Evolutionary conservation across 2,329 filamentous ascomycete species (phyloP), one percentile per base, ranked within the genome.

Genomic region (Pseudogymnoascus sp.): DNA sequence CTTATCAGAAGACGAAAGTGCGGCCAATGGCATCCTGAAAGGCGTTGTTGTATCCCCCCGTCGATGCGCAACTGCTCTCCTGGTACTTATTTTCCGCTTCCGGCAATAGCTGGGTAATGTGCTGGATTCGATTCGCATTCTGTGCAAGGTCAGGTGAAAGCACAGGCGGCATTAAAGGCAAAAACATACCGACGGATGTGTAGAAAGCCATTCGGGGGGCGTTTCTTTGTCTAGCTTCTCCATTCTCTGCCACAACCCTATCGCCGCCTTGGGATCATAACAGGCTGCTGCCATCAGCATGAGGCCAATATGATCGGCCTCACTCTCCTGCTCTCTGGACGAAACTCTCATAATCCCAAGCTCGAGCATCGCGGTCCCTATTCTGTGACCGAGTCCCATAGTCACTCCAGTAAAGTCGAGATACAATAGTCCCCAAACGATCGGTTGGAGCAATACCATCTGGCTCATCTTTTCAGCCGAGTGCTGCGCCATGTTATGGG

Each of bases 281-380:
- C 90, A 93, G 26, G 87, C 87, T 76, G 90, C 84, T 0, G 89
- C 85, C 88, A 93, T 93, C 82, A 93, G 89, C 82, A 93, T 85
- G 35, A 93, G 75, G 0, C 90, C 90, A 59, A 93, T 91, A 69
- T 89, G 90, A 71, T 93, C 90, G 0, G 90, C 90, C 76, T 93
- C 89, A 60, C 80, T 84, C 78, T 89, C 90, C 76, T 92, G 89
- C 71, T 81, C 82, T 60, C 90, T 79, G 57, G 83, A 85, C 73
- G 89, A 89, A 1, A 89, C 90, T 65, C 83, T 78, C 60, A 79
- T 80, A 71, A 91, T 85, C n/a, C 87, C 80, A 15, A 89, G 73
- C 61, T 89, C 81, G 28, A 89, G 53, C 21, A 67, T 31, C 4
- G 70, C 47, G 35, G 68, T 63, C 2, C 69, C 72, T 0, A 74